Evolutionary conservation across 768 basidiomycete genomes (phyloP), one percentile per base, ranked within the genome.

Genomic region (Agaricus subrufescens): DNA sequence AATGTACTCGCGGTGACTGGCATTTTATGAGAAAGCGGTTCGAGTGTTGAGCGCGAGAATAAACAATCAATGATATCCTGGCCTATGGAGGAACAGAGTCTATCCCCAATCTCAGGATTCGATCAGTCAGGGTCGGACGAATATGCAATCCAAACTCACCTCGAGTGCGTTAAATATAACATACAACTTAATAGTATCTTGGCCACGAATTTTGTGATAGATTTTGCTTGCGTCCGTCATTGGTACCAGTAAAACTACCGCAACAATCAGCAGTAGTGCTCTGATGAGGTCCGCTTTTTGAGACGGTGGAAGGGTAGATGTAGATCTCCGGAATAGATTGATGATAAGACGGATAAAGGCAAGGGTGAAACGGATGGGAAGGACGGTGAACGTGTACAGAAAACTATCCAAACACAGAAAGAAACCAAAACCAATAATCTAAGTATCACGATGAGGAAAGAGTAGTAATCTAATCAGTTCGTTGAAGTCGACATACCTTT

Each of bases 81-180:
- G 2, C 97, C 97, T 63, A 99, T 94, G 2, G 95, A 95, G 26
- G 93, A 90, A 68, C 94, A 96, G 5, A 99, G 72, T 19, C 94
- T 77, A 69, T 99, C 97, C 27, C 87, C 97, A 60, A 99, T 98
- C 96, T 98, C 60, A 14, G 5, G 6, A 42, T 15, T 14, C 19
- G n/a, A 15, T 9, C 25, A 44, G 3, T 5, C 50, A 19, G 38
- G 51, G 10, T 38, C 42, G 42, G 37, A 44, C 39, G 15, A 48
- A 11, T 44, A 37, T 1, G 9, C 30, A 6, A 40, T 4, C 12
- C 30, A 44, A 6, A 67, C 85, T 56, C 69, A 96, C 96, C 81
- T 99, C 97, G 6, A 99, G 79, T 10, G 94, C 95, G 69, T 98
- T 98, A 73, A 98, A 99, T 50, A 99, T 96, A 58, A 99, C 97